phyloP scores from a whole-genome alignment of 1,284 basidiomycete genomes.

The Tetrapyrgos nigripes region DNA sequence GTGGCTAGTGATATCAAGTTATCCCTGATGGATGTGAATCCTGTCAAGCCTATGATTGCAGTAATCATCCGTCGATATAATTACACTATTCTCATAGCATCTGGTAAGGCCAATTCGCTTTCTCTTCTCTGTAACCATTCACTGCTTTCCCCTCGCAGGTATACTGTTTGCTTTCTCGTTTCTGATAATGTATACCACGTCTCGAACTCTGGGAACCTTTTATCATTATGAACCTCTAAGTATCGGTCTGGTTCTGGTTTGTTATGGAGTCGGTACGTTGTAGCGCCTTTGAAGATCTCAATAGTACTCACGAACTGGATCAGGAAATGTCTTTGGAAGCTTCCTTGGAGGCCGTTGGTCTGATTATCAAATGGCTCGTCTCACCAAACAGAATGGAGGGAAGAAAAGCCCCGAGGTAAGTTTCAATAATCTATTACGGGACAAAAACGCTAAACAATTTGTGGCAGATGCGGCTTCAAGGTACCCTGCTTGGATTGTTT shows the following conservation, averaged over 20 bases:
- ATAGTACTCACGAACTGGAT: background rate
- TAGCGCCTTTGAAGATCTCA: background rate
- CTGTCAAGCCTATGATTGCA: conserved; percentile 62
- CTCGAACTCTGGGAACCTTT: conserved; percentile 65
- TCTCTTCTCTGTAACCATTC: conserved; percentile 7
- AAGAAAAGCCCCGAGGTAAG: conserved; percentile 70
- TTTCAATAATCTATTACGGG: background rate
- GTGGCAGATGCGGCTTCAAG: conserved; percentile 73
- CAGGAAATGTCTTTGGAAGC: conserved; percentile 51
- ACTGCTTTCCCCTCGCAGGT: conserved; percentile 42
- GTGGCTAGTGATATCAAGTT: conserved; percentile 52
- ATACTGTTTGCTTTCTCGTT: conserved; percentile 80
- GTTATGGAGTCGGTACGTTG: conserved; percentile 71
- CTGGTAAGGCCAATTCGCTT: conserved; percentile 53
- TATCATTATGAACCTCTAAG: conserved; percentile 77
- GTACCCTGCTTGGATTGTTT: conserved; percentile 60
- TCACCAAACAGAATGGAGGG: conserved; percentile 68
- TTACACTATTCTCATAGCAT: conserved; percentile 67
- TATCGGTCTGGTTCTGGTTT: conserved; percentile 78
- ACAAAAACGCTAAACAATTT: background rate
- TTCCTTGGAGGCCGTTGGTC: conserved; percentile 81
- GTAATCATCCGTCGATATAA: conserved; percentile 74
- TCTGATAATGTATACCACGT: conserved; percentile 73
- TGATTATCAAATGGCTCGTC: conserved; percentile 63
- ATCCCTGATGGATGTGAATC: conserved; percentile 76